A percentile compares a stretch with the other conserved stretches of the same genome.
phyloP scores from a whole-genome alignment of 73 alveolate species.

The Chromera velia region DNA sequence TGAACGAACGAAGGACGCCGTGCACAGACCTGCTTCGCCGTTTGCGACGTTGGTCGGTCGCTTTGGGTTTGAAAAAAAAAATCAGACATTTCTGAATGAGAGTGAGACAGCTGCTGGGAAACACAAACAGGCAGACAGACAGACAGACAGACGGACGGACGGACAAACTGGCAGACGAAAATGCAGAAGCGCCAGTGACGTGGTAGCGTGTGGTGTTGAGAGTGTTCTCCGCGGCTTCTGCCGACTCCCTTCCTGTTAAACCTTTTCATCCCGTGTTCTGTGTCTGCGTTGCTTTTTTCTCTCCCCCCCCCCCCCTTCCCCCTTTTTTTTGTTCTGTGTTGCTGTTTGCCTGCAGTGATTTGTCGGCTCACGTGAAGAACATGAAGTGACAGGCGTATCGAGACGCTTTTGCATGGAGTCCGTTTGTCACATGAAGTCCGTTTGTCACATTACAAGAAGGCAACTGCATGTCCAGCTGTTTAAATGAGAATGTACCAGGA shows the following conservation, averaged over 20 bases:
- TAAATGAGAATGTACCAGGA: not conserved
- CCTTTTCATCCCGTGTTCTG: too few relatives aligned
- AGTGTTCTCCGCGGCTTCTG: too few relatives aligned
- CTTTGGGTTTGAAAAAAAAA: not conserved
- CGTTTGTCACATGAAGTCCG: not conserved
- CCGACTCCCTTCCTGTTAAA: too few relatives aligned
- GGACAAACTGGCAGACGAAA: not conserved
- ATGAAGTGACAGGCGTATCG: slow-evolving; percentile 10
- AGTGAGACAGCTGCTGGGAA: too few relatives aligned
- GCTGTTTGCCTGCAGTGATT: not conserved
- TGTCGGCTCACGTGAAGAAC: slow-evolving; percentile 16
- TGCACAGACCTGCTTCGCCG: not conserved
- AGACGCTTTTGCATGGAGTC: not conserved
- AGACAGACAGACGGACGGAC: not conserved
- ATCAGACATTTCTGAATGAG: too few relatives aligned
- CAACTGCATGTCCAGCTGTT: not conserved
- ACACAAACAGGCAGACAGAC: not conserved
- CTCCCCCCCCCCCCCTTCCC: too few relatives aligned
- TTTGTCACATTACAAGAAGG: not conserved
- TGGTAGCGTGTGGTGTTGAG: too few relatives aligned
- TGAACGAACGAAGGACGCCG: not conserved
- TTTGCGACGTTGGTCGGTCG: not conserved
- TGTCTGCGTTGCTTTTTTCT: too few relatives aligned
- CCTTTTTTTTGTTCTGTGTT: not conserved
- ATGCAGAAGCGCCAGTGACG: too few relatives aligned